Evolutionary conservation across 805 yeast species (phyloP).

Genomic region (Zygosaccharomyces pseudorouxii): DNA sequence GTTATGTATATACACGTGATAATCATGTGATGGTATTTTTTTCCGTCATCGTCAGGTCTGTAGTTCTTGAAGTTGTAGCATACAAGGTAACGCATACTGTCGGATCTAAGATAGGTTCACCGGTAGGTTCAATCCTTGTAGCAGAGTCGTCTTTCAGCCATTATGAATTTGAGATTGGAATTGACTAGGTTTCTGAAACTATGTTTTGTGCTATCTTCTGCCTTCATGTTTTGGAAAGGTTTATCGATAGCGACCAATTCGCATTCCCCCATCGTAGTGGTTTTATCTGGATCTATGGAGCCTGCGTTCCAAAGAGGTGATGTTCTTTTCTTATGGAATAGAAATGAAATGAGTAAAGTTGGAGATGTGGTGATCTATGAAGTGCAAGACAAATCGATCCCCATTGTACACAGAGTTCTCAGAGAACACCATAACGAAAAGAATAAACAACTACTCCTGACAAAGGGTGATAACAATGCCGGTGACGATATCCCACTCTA

Average conservation of each 20-base stretch:
- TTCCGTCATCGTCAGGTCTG: too few species aligned
- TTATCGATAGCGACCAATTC: constrained; percentile 72
- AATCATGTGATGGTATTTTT: too few species aligned
- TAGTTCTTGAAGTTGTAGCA: too few species aligned
- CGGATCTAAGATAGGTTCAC: background rate
- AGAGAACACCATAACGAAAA: constrained; percentile 64
- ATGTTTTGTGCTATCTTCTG: constrained; percentile 77
- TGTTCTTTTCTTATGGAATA: constrained; percentile 84
- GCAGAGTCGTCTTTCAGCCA: background rate
- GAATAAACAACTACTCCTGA: constrained; percentile 63
- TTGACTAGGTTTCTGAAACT: constrained; percentile 64
- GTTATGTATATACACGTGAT: too few species aligned
- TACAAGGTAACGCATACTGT: too few species aligned
- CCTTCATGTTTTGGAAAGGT: constrained; percentile 89
- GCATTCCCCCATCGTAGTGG: constrained; percentile 92
- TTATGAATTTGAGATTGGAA: constrained; percentile 59
- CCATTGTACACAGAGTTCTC: constrained; percentile 94
- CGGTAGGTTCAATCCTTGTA: background rate
- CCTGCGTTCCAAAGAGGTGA: constrained; percentile 99
- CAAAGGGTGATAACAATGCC: constrained; percentile 96
- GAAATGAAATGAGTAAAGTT: constrained; percentile 59
- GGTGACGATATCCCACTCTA: constrained; percentile 86
- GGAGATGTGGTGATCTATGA: constrained; percentile 96
- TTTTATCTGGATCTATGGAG: constrained; percentile 97
- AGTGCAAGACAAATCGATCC: constrained; percentile 70